Evolutionary conservation across 208 protist species (phyloP).

Genomic region (Leishmania aethiopica): DNA sequence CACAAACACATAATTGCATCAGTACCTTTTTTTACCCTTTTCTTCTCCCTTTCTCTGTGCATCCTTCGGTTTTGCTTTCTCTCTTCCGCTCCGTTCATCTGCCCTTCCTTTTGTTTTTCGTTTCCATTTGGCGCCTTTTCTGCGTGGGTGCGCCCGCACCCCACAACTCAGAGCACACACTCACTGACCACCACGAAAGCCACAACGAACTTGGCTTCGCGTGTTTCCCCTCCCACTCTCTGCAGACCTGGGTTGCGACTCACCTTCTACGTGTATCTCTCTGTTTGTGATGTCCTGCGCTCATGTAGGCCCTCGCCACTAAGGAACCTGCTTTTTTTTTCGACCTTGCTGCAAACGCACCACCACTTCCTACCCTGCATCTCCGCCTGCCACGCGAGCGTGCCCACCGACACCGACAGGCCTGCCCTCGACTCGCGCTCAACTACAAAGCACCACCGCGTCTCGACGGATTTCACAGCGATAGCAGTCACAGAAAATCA

Average conservation of each 20-base stretch:
- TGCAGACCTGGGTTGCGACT: neutral
- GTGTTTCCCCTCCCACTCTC: neutral
- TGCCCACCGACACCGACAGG: neutral
- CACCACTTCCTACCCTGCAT: neutral
- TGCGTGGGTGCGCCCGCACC: neutral
- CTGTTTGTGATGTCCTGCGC: neutral
- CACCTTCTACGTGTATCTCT: neutral
- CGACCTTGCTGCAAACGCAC: neutral
- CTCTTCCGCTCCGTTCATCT: neutral
- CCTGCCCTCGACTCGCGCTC: neutral
- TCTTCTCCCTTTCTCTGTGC: neutral
- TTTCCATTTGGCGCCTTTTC: neutral
- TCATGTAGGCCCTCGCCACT: neutral
- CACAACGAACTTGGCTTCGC: neutral
- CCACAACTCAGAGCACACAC: neutral
- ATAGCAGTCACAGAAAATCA: neutral
- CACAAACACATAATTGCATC: conserved; percentile 23
- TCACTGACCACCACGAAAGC: neutral
- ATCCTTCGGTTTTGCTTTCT: conserved; percentile 3
- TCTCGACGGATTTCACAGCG: neutral
- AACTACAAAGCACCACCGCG: neutral
- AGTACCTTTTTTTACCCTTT: conserved; percentile 15
- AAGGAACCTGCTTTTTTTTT: neutral
- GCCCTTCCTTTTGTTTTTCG: conserved; percentile 9
- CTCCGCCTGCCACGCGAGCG: neutral